Evolutionary conservation across 257 asterid species (phyloP).

Genomic region (Avicennia marina): DNA sequence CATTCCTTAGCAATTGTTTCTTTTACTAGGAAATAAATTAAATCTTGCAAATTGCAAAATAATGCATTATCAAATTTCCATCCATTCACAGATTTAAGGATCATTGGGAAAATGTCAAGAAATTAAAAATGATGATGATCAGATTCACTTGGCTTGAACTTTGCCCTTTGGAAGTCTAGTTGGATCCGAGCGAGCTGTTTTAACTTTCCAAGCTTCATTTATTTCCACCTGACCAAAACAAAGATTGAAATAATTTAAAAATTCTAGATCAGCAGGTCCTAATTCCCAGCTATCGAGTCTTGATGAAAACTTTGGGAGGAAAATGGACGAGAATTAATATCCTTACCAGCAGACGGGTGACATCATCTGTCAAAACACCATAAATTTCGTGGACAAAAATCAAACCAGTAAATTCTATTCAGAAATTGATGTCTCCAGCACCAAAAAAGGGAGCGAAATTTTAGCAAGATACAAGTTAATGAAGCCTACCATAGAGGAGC

Average conservation of each 20-base stretch:
- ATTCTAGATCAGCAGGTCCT: not conserved
- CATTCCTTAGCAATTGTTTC: not conserved
- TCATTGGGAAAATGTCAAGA: not conserved
- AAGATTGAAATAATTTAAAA: constrained; percentile 1
- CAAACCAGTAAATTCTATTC: not conserved
- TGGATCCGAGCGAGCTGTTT: constrained; percentile 53
- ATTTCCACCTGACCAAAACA: constrained; percentile 59
- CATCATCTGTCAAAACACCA: constrained; percentile 66
- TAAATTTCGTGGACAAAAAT: not conserved
- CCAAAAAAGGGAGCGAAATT: not conserved
- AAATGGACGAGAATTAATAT: constrained; percentile 5
- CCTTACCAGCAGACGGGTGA: constrained; percentile 78
- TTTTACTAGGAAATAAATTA: not conserved
- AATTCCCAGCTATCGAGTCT: not conserved
- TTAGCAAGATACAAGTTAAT: not conserved
- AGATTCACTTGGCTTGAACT: constrained; percentile 71
- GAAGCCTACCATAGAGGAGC: constrained; percentile 65
- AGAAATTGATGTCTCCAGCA: not conserved
- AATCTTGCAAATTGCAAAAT: not conserved
- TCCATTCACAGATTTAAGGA: not conserved
- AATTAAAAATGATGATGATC: not conserved
- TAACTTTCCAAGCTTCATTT: constrained; percentile 89
- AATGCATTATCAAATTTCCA: not conserved
- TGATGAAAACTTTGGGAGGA: constrained; percentile 1
- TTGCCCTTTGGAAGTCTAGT: constrained; percentile 66